Evolutionary conservation across 2,329 filamentous ascomycete genomes (phyloP).

Genomic region (Cercospora janseana): DNA sequence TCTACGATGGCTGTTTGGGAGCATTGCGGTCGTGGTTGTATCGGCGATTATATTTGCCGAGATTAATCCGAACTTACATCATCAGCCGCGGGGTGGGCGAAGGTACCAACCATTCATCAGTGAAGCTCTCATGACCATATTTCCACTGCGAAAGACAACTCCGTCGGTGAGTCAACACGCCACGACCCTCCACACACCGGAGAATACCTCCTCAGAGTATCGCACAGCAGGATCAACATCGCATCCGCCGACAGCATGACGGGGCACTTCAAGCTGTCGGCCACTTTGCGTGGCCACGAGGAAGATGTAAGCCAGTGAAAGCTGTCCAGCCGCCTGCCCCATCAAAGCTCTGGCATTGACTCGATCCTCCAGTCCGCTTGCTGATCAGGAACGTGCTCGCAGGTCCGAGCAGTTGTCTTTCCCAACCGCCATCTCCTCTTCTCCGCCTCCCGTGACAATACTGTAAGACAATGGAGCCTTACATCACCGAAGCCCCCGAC

Average conservation of each 20-base stretch:
- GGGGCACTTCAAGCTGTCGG: slow-evolving; percentile 84
- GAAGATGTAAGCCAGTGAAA: slow-evolving; percentile 70
- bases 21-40: too few relatives aligned
- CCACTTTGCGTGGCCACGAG: slow-evolving; percentile 82
- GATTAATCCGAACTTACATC: too few relatives aligned
- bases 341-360: too few relatives aligned
- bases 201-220: background rate
- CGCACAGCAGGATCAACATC: background rate
- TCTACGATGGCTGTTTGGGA: too few relatives aligned
- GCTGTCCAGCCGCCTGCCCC: background rate
- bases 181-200: too few relatives aligned
- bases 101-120: too few relatives aligned
- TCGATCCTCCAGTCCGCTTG: slow-evolving; percentile 16
- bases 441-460: slow-evolving; percentile 88
- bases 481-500: slow-evolving; percentile 62
- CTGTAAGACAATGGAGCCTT: slow-evolving; percentile 81
- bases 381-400: slow-evolving; percentile 21
- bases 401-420: slow-evolving; percentile 87
- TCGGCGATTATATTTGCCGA: too few relatives aligned
- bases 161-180: too few relatives aligned
- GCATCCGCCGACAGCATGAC: slow-evolving; percentile 53
- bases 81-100: too few relatives aligned
- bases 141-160: too few relatives aligned
- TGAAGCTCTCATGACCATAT: too few relatives aligned
- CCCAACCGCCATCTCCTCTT: slow-evolving; percentile 69